These are phyloP conservation scores for Leptosphaerulina australis DNA, from an alignment of 2,329 filamentous ascomycete genomes.

Conservation along the genomic window DNA sequence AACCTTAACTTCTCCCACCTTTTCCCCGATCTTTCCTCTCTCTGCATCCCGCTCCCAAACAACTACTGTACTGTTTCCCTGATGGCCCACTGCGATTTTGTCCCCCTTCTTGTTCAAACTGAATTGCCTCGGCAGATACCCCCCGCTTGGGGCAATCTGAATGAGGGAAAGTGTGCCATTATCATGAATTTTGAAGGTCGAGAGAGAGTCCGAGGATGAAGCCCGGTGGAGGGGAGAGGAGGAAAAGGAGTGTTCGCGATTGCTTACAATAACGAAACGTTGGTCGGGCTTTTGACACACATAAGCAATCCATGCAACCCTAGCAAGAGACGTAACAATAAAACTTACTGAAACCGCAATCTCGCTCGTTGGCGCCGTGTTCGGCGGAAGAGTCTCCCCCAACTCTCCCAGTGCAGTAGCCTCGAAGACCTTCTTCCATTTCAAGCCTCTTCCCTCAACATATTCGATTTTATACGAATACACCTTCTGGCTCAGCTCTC, in stretches of 20 bases:
- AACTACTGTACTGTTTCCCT: slow-evolving; percentile 65
- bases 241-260: slow-evolving; percentile 65
- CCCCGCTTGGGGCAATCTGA: slow-evolving; percentile 66
- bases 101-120: slow-evolving; percentile 67
- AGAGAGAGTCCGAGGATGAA: slow-evolving; percentile 71
- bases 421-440: slow-evolving; percentile 10
- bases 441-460: slow-evolving; percentile 3
- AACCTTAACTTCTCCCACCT: slow-evolving; percentile 5
- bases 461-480: slow-evolving; percentile 21
- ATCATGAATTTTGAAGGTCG: slow-evolving; percentile 48
- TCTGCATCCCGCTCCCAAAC: slow-evolving; percentile 64
- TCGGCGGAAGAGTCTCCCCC: slow-evolving; percentile 8
- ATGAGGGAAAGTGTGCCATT: slow-evolving; percentile 61
- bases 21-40: slow-evolving; percentile 60
- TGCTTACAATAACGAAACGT: slow-evolving; percentile 68
- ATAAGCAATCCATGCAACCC: no score
- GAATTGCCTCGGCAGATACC: slow-evolving; percentile 69
- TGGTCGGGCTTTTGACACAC: slow-evolving; percentile 50
- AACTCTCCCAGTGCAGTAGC: slow-evolving; percentile 4
- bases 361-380: slow-evolving; percentile 22
- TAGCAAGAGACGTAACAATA: neutral
- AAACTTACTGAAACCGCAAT: slow-evolving; percentile 20
- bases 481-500: slow-evolving; percentile 21
- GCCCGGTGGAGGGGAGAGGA: slow-evolving; percentile 40
- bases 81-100: slow-evolving; percentile 68